Percentiles rank a stretch among this genome's conserved stretches.
Conservation (phyloP, 2,329 filamentous ascomycete genomes). For the Trichoderma polysporum region DNA sequence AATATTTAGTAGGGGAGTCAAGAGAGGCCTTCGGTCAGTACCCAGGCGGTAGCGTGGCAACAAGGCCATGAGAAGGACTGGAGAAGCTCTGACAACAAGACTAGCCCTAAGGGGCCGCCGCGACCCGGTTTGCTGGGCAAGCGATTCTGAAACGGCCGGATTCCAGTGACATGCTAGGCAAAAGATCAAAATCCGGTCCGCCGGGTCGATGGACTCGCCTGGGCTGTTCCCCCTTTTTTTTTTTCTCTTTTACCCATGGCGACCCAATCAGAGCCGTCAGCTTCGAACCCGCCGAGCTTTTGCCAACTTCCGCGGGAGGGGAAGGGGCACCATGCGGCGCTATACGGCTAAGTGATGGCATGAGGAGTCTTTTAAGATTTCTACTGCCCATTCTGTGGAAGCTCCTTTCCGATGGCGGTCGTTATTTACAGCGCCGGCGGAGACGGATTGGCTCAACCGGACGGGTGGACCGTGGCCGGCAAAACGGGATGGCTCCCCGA, state of each 20-base stretch:
- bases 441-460: conserved; percentile 11
- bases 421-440: conserved; percentile 1
- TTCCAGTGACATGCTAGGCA: conserved; percentile 20
- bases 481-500: conserved; percentile 15
- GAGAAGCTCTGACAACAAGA: conserved; percentile 15
- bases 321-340: conserved; percentile 21
- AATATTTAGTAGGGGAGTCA: background rate
- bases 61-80: conserved; percentile 14
- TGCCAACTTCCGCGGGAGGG: conserved; percentile 9
- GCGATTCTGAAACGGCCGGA: conserved; percentile 20
- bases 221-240: conserved; percentile 9
- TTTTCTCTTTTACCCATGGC: background rate
- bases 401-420: conserved; percentile 15
- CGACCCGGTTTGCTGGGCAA: conserved; percentile 20
- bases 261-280: background rate
- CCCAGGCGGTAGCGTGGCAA: conserved; percentile 19
- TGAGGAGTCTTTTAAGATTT: conserved; percentile 20
- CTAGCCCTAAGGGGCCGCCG: conserved; percentile 7
- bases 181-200: conserved; percentile 24
- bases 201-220: conserved; percentile 21
- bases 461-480: conserved; percentile 8
- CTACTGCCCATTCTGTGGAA: background rate
- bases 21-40: background rate
- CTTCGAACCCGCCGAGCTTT: conserved; percentile 7
- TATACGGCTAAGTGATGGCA: conserved; percentile 18